Conservation (phyloP, 1,139 yeast species). For the Taphrina flavorubra region DNA sequence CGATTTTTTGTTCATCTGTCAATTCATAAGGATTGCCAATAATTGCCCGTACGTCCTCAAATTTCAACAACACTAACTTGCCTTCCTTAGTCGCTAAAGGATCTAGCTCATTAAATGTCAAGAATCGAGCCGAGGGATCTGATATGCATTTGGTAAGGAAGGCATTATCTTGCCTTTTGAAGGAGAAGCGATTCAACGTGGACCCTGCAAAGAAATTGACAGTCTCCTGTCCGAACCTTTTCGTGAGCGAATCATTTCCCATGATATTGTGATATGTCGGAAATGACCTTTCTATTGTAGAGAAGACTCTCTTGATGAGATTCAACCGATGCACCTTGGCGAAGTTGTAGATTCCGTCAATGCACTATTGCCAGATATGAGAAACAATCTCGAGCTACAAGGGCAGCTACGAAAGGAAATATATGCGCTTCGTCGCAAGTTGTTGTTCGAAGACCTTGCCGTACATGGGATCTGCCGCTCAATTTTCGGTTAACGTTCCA, state of each 20-base stretch:
- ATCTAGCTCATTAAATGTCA: conserved; percentile 57
- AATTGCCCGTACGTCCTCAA: conserved; percentile 47
- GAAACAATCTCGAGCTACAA: no score
- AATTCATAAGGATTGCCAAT: conserved; percentile 52
- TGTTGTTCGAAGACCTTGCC: neutral
- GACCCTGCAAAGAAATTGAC: conserved; percentile 58
- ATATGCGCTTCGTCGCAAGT: neutral
- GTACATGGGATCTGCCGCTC: no score
- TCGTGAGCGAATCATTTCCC: conserved; percentile 17
- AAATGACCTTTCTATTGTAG: conserved; percentile 13
- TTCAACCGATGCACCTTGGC: conserved; percentile 21
- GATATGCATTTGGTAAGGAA: conserved; percentile 63
- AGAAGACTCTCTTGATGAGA: conserved; percentile 11
- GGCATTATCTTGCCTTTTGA: conserved; percentile 68
- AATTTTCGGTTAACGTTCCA: no score
- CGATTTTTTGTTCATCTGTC: conserved; percentile 49
- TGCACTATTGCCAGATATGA: no score
- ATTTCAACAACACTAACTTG: conserved; percentile 46
- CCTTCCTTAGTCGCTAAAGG: conserved; percentile 49
- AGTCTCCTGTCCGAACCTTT: conserved; percentile 34
- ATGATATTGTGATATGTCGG: conserved; percentile 29
- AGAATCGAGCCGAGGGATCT: conserved; percentile 62
- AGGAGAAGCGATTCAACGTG: conserved; percentile 77
- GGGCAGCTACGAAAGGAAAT: neutral
- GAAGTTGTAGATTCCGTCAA: neutral